phyloP scores from a whole-genome alignment of 148 eudicot genomes.

The Mesembryanthemum crystallinum region DNA sequence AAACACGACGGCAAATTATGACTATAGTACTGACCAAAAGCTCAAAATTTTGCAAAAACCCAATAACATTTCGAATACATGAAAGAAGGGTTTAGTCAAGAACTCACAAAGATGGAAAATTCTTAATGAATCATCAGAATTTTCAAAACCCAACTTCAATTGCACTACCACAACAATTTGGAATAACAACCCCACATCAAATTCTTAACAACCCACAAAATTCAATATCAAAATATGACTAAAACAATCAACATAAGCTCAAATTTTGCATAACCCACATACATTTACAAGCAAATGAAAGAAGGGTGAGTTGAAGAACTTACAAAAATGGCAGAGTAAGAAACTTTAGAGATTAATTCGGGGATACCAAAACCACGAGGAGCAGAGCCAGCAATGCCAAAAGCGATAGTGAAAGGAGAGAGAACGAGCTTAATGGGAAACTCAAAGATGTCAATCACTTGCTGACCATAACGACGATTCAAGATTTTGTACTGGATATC shows the following conservation, averaged over 20 bases:
- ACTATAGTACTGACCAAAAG: background rate
- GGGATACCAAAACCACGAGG: slow-evolving; percentile 90
- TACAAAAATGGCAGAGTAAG: slow-evolving; percentile 71
- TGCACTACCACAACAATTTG: background rate
- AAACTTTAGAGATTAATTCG: slow-evolving; percentile 71
- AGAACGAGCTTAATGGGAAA: slow-evolving; percentile 61
- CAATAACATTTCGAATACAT: background rate
- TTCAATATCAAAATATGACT: background rate
- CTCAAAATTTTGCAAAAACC: background rate
- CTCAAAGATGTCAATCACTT: slow-evolving; percentile 49
- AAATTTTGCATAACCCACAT: background rate
- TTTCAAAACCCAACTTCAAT: background rate
- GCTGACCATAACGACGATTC: slow-evolving; percentile 48
- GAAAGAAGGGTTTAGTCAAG: background rate
- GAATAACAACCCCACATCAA: background rate
- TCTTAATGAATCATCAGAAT: background rate
- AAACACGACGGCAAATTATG: background rate
- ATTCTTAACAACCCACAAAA: background rate
- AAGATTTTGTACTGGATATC: slow-evolving; percentile 45
- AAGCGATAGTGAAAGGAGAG: slow-evolving; percentile 74
- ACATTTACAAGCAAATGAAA: background rate
- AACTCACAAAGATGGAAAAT: slow-evolving; percentile 64
- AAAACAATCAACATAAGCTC: background rate
- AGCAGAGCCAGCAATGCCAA: slow-evolving; percentile 74
- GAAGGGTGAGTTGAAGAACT: slow-evolving; percentile 12